Percentiles rank a stretch among this genome's conserved stretches.
phyloP scores from a whole-genome alignment of 805 yeast species.

The Hermanozyma aechmeae region DNA sequence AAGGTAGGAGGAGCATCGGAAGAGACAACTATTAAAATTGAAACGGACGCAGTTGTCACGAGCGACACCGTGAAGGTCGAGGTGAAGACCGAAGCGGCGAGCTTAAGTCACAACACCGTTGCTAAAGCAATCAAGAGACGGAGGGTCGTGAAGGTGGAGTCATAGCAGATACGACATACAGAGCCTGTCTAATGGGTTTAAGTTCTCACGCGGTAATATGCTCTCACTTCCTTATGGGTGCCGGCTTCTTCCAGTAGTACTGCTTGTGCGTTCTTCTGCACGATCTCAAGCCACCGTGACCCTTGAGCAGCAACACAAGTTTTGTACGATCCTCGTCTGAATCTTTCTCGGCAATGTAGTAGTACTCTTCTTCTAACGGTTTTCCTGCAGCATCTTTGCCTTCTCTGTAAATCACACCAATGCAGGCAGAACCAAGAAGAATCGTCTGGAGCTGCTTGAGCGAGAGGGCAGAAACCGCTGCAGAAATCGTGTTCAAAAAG shows the following conservation, averaged over 20 bases:
- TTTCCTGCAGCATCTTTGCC: slow-evolving; percentile 98
- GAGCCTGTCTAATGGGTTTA: not conserved
- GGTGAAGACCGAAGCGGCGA: not conserved
- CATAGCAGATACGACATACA: not conserved
- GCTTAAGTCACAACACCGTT: too few species aligned
- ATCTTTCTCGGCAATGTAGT: slow-evolving; percentile 81
- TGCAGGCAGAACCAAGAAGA: slow-evolving; percentile 41
- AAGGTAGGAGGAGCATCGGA: too few species aligned
- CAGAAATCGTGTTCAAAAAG: slow-evolving; percentile 53
- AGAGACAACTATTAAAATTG: too few species aligned
- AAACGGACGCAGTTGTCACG: too few species aligned
- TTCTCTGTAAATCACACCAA: slow-evolving; percentile 81
- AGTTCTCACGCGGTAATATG: not conserved
- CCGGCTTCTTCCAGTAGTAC: slow-evolving; percentile 64
- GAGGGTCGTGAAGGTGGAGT: not conserved
- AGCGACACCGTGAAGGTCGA: not conserved
- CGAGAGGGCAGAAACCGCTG: slow-evolving; percentile 38
- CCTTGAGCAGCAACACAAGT: slow-evolving; percentile 69
- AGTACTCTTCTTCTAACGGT: slow-evolving; percentile 87
- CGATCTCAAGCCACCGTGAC: slow-evolving; percentile 70
- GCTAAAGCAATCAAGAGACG: not conserved
- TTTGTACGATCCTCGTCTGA: slow-evolving; percentile 56
- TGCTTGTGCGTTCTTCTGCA: slow-evolving; percentile 94
- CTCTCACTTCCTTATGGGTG: slow-evolving; percentile 28
- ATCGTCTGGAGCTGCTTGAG: slow-evolving; percentile 35